Conservation (phyloP, 371 early-diverging fungal genomes). For the Mucor plumbeus region DNA sequence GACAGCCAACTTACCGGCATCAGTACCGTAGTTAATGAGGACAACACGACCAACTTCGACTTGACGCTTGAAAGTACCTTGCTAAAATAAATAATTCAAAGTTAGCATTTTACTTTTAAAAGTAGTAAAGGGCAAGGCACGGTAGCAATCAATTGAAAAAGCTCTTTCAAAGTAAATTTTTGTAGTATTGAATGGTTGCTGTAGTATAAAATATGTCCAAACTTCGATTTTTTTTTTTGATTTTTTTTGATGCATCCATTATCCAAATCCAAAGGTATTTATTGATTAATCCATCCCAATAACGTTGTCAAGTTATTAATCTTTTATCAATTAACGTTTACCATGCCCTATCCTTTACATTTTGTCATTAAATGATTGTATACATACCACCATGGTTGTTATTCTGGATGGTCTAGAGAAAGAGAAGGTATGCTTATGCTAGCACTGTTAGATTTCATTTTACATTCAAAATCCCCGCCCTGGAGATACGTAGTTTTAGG, state of each 20-base stretch:
- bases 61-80: slow-evolving; percentile 84
- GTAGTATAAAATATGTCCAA: not conserved
- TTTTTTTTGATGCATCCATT: slow-evolving; percentile 7
- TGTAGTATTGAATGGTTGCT: not conserved
- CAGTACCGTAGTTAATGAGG: slow-evolving; percentile 91
- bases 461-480: not conserved
- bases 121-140: not conserved
- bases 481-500: not conserved
- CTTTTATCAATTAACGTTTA: not conserved
- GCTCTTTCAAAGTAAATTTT: too few relatives aligned
- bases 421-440: slow-evolving; percentile 28
- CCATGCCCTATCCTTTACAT: not conserved
- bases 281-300: slow-evolving; percentile 11
- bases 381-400: slow-evolving; percentile 42
- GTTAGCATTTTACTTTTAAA: not conserved
- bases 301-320: not conserved
- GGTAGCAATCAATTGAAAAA: not conserved
- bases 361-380: not conserved
- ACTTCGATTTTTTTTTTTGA: too few relatives aligned
- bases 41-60: slow-evolving; percentile 99
- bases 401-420: slow-evolving; percentile 36
- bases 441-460: slow-evolving; percentile 17
- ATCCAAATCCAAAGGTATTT: not conserved
- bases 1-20: slow-evolving; percentile 95
- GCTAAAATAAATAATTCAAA: slow-evolving; percentile 24